These are phyloP conservation scores for Monosporascus sp. DNA, from an alignment of 2,329 filamentous ascomycete species.

Conservation along the genomic window DNA sequence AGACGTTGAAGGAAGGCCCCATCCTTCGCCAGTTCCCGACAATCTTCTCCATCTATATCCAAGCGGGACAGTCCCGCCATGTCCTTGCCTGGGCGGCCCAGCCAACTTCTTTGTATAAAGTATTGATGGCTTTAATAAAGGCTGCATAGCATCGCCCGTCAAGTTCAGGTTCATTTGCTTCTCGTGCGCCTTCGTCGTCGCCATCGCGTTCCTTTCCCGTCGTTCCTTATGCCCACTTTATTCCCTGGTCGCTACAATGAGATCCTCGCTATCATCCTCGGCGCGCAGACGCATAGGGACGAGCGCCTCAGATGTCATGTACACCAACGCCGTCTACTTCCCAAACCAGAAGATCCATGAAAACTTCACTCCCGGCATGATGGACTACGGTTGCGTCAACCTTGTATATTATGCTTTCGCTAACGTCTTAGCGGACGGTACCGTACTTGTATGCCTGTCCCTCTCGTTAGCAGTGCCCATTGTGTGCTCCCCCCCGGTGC, in stretches of 20 bases:
- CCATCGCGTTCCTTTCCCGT: neutral
- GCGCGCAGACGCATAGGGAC: constrained; percentile 40
- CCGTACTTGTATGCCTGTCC: constrained; percentile 61
- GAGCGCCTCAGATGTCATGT: constrained; percentile 46
- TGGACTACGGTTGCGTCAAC: constrained; percentile 72
- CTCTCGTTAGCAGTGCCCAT: neutral
- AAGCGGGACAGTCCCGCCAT: neutral
- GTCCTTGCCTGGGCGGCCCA: neutral
- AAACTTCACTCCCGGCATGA: constrained; percentile 64
- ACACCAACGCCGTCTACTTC: constrained; percentile 76
- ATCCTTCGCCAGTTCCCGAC: neutral
- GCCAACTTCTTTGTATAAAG: neutral
- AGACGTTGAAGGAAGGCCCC: constrained; percentile 10
- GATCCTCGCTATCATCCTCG: constrained; percentile 33
- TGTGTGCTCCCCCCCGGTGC: neutral
- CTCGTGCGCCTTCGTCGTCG: neutral
- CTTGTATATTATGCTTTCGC: constrained; percentile 83
- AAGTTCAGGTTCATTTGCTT: neutral
- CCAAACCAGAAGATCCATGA: constrained; percentile 73
- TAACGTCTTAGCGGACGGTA: constrained; percentile 65
- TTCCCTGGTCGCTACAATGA: constrained; percentile 23
- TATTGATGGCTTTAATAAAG: neutral
- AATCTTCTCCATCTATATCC: neutral
- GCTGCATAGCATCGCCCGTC: neutral
- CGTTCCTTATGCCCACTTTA: constrained; percentile 2